Evolutionary conservation across 2,329 filamentous ascomycete species (phyloP).

Genomic region (Eutypa lata): DNA sequence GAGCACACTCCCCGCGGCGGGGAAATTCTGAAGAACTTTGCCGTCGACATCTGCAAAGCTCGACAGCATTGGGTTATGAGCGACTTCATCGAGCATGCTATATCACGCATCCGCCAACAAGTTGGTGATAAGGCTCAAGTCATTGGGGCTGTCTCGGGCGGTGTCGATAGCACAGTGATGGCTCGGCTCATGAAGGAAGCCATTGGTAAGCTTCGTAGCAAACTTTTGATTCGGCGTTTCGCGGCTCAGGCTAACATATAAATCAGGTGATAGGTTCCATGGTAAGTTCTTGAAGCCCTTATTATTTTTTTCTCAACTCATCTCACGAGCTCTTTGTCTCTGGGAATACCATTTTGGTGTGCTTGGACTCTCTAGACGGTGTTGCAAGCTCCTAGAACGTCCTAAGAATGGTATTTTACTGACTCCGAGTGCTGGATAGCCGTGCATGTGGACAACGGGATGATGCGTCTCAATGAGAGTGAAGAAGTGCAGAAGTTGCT

Average conservation of each 20-base stretch:
- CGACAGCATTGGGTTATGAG: slow-evolving; percentile 80
- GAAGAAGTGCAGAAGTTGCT: slow-evolving; percentile 78
- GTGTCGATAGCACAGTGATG: slow-evolving; percentile 86
- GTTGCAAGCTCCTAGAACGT: no score
- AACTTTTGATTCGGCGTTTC: no score
- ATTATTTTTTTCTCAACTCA: no score
- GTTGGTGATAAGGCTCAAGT: slow-evolving; percentile 83
- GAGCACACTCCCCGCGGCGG: slow-evolving; percentile 59
- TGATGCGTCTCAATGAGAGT: slow-evolving; percentile 84
- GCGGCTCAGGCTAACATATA: no score
- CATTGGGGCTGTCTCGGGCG: slow-evolving; percentile 62
- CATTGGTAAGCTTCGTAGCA: slow-evolving; percentile 81
- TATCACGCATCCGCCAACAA: slow-evolving; percentile 72
- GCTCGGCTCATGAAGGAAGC: slow-evolving; percentile 83
- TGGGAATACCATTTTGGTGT: no score
- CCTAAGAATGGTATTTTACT: no score
- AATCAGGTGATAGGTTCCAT: no score
- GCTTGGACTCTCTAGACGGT: no score
- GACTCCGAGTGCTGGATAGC: no score
- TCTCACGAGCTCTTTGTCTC: no score
- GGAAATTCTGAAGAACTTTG: slow-evolving; percentile 77
- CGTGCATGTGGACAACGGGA: slow-evolving; percentile 80
- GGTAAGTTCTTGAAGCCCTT: no score
- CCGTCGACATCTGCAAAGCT: slow-evolving; percentile 76
- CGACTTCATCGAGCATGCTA: slow-evolving; percentile 78